Conservation (phyloP, 164 flowering plant species). For the Annona cherimola region DNA sequence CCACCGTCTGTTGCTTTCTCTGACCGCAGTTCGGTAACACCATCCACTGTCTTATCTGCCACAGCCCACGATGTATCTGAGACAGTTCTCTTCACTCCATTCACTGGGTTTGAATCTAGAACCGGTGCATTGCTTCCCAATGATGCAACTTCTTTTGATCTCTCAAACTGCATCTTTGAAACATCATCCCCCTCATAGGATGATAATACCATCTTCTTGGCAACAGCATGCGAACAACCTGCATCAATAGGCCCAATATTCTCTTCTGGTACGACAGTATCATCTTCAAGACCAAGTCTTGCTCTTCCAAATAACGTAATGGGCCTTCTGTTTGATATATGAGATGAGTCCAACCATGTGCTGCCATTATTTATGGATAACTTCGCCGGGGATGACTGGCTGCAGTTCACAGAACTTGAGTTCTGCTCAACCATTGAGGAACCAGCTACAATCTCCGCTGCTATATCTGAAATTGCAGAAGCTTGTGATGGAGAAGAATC, state of each 20-base stretch:
- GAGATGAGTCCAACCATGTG: constrained; percentile 29
- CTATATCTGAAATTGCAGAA: constrained; percentile 15
- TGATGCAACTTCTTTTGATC: not conserved
- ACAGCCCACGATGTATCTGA: constrained; percentile 2
- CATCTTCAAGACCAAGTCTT: constrained; percentile 38
- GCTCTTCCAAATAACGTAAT: constrained; percentile 82
- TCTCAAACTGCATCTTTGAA: constrained; percentile 13
- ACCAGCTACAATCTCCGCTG: constrained; percentile 9
- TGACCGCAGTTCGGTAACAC: constrained; percentile 10
- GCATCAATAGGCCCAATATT: not conserved
- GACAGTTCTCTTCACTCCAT: constrained; percentile 11
- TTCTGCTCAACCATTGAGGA: constrained; percentile 17
- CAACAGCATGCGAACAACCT: not conserved
- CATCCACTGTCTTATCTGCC: constrained; percentile 6
- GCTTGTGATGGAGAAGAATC: constrained; percentile 9
- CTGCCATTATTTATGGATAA: constrained; percentile 13
- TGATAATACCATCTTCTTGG: constrained; percentile 1
- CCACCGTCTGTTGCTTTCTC: constrained; percentile 13
- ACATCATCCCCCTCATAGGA: constrained; percentile 12
- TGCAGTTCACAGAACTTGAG: constrained; percentile 14
- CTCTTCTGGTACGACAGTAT: constrained; percentile 10
- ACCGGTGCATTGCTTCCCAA: not conserved
- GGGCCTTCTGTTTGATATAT: constrained; percentile 38
- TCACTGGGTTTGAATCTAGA: constrained; percentile 1
- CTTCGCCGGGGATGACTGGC: constrained; percentile 15